These are phyloP conservation scores for Metschnikowia kofuensis DNA, from an alignment of 805 yeast species.

Conservation along the genomic window DNA sequence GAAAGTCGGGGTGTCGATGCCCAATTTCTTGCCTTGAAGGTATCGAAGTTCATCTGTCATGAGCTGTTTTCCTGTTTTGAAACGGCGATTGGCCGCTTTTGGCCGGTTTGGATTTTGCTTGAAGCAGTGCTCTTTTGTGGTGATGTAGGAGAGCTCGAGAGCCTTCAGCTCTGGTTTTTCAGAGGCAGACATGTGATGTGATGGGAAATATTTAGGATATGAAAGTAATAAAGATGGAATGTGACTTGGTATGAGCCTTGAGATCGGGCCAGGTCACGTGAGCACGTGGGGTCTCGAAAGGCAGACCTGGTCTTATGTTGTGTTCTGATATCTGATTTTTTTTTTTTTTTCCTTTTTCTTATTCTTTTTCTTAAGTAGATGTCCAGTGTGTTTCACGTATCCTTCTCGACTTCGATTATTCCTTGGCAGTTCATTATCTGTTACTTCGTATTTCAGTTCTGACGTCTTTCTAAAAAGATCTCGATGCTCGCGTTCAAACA, in stretches of 20 bases:
- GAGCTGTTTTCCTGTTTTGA: slow-evolving; percentile 72
- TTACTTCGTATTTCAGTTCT: too few relatives aligned
- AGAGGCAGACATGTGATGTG: not conserved
- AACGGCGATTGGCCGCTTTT: slow-evolving; percentile 56
- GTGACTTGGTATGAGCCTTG: not conserved
- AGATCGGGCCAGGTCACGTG: too few relatives aligned
- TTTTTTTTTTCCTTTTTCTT: too few relatives aligned
- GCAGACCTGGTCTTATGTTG: too few relatives aligned
- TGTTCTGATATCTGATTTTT: too few relatives aligned
- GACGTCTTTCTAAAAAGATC: too few relatives aligned
- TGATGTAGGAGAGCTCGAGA: slow-evolving; percentile 33
- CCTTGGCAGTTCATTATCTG: too few relatives aligned
- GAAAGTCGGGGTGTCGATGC: slow-evolving; percentile 60
- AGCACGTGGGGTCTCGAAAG: too few relatives aligned
- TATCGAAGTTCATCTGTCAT: slow-evolving; percentile 76
- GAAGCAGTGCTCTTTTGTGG: slow-evolving; percentile 50
- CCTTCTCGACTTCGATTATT: too few relatives aligned
- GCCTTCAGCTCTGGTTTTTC: slow-evolving; percentile 18
- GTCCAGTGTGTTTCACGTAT: too few relatives aligned
- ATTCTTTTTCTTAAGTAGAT: too few relatives aligned
- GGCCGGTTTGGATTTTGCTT: slow-evolving; percentile 49
- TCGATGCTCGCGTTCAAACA: too few relatives aligned
- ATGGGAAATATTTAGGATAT: not conserved
- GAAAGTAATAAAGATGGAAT: not conserved
- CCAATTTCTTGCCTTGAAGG: slow-evolving; percentile 38